These are phyloP conservation scores for Calonectria pteridis DNA, from an alignment of 2,329 filamentous ascomycete species.

Conservation along the genomic window DNA sequence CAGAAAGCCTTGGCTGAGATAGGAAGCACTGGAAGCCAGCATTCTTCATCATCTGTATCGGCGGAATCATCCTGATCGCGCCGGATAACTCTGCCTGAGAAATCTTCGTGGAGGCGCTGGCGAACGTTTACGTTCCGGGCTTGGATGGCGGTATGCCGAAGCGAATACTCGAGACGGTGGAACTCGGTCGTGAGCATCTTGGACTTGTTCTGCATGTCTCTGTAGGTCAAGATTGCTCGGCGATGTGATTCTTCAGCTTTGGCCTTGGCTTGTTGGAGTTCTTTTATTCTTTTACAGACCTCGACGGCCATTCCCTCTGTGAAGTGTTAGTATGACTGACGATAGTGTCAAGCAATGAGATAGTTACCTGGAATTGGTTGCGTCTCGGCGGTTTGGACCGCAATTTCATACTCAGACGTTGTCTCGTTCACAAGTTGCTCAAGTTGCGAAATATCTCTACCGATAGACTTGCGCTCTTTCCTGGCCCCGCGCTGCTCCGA, in stretches of 20 bases:
- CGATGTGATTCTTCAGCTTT: neutral
- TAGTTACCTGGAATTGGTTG: neutral
- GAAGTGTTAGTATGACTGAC: neutral
- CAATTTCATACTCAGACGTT: neutral
- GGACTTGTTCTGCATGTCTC: neutral
- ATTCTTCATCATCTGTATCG: neutral
- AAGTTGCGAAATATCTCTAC: neutral
- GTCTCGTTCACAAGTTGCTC: neutral
- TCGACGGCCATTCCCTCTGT: neutral
- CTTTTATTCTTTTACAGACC: neutral
- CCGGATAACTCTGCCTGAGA: neutral
- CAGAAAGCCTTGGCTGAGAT: slow-evolving; percentile 27
- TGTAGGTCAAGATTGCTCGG: neutral
- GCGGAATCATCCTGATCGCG: neutral
- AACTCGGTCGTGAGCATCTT: neutral
- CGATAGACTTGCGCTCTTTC: neutral
- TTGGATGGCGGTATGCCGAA: slow-evolving; percentile 17
- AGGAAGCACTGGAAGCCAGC: slow-evolving; percentile 20
- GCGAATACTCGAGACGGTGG: neutral
- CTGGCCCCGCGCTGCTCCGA: neutral
- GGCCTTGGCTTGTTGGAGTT: neutral
- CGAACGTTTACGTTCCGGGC: slow-evolving; percentile 10
- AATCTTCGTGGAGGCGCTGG: neutral
- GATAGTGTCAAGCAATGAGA: neutral
- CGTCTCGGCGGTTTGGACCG: neutral